Conservation (phyloP, 1,139 yeast genomes). For the Yamadazyma trypodendri region DNA sequence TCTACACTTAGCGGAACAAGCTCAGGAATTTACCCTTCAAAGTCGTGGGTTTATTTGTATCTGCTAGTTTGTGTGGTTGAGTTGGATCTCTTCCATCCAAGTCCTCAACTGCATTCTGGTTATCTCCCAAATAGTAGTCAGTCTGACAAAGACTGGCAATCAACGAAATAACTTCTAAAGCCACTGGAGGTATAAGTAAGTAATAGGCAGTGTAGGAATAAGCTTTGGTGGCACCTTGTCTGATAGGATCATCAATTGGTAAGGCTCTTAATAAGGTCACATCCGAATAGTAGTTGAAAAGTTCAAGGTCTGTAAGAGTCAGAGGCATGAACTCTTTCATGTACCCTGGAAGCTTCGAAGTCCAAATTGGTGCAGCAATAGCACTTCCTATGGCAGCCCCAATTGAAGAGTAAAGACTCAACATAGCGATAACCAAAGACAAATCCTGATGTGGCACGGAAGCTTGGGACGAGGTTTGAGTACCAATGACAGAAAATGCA, state of each 20-base stretch:
- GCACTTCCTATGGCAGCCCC: conserved; percentile 47
- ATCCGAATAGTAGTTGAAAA: conserved; percentile 17
- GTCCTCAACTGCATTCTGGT: conserved; percentile 28
- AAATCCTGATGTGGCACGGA: conserved; percentile 46
- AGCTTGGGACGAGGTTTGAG: conserved; percentile 32
- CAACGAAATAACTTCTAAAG: conserved; percentile 23
- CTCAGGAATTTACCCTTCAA: background rate
- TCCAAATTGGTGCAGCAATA: conserved; percentile 50
- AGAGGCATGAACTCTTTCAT: conserved; percentile 24
- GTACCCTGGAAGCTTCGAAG: conserved; percentile 33
- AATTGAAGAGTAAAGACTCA: conserved; percentile 43
- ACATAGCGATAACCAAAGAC: conserved; percentile 43
- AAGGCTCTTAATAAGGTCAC: conserved; percentile 17
- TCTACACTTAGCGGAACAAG: background rate
- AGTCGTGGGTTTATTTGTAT: background rate
- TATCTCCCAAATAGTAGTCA: conserved; percentile 30
- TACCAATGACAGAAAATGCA: conserved; percentile 28
- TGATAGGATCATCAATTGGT: conserved; percentile 20
- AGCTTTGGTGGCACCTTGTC: conserved; percentile 28
- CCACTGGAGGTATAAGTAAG: conserved; percentile 25
- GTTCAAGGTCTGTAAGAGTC: conserved; percentile 14
- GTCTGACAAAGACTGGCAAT: conserved; percentile 28
- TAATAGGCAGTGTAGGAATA: conserved; percentile 22
- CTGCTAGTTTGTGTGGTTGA: conserved; percentile 7
- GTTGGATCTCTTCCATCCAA: conserved; percentile 12